phyloP scores from a whole-genome alignment of 2,329 filamentous ascomycete genomes.

The Esteya vermicola region DNA sequence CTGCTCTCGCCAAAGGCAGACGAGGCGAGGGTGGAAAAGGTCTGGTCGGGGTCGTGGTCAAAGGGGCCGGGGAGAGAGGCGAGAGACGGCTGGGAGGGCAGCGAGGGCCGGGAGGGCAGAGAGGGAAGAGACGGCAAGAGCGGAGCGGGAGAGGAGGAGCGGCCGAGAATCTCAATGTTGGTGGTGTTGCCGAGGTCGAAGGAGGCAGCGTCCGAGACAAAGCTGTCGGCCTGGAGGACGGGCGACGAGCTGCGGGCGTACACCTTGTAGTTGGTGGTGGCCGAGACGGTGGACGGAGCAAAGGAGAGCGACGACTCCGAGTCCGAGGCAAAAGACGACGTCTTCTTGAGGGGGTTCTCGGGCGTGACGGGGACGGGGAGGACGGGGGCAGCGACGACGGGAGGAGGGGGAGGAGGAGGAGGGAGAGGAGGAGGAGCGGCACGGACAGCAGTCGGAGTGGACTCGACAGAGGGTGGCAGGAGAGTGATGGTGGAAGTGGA shows the following conservation, averaged over 20 bases:
- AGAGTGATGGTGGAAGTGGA: background rate
- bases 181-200: background rate
- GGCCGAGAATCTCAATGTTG: conserved; percentile 27
- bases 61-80: background rate
- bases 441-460: background rate
- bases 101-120: no score
- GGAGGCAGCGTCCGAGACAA: conserved; percentile 9
- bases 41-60: conserved; percentile 7
- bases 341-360: conserved; percentile 8
- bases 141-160: conserved; percentile 32
- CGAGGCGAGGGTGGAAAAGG: conserved; percentile 7
- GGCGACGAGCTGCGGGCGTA: conserved; percentile 32
- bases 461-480: background rate
- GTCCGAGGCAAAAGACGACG: conserved; percentile 24
- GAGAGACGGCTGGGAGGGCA: no score
- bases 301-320: conserved; percentile 11
- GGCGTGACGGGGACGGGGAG: background rate
- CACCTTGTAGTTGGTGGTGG: conserved; percentile 40
- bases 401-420: background rate
- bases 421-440: background rate
- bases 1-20: conserved; percentile 3
- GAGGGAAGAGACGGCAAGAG: no score
- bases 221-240: conserved; percentile 16
- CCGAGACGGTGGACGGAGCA: conserved; percentile 34
- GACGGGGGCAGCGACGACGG: background rate